These are phyloP conservation scores for Grigorovia transvaalensis DNA, from an alignment of 805 yeast genomes.

Conservation along the genomic window DNA sequence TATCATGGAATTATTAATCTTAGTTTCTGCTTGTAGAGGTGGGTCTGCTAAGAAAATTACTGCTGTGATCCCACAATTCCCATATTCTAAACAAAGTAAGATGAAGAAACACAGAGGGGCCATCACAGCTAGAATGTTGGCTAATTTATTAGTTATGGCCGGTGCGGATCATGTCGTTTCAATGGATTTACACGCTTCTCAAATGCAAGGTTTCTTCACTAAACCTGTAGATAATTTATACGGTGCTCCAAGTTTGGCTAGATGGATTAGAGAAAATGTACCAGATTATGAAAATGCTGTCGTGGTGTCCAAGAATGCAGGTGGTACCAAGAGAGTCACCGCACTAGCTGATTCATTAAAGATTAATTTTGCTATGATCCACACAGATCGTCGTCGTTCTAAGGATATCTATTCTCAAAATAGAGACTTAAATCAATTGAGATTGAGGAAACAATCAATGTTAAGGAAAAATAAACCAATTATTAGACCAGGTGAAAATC, in stretches of 20 bases:
- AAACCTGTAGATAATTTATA: conserved; percentile 95
- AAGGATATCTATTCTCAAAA: conserved; percentile 47
- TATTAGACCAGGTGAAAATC: conserved; percentile 34
- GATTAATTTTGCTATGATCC: conserved; percentile 97
- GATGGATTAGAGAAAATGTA: conserved; percentile 89
- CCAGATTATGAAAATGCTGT: conserved; percentile 81
- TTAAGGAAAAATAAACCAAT: conserved; percentile 36
- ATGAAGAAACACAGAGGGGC: conserved; percentile 99
- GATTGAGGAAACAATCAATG: conserved; percentile 39
- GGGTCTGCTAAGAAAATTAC: conserved; percentile 96
- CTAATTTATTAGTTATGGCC: conserved; percentile 90
- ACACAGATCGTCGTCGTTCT: conserved; percentile 90
- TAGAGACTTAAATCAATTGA: conserved; percentile 27
- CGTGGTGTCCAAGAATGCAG: conserved; percentile 97
- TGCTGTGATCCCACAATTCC: conserved; percentile 95
- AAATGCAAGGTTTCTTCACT: conserved; percentile 97
- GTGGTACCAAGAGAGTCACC: conserved; percentile 96
- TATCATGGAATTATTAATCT: conserved; percentile 88
- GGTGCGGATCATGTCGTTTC: conserved; percentile 98
- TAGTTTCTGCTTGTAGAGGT: conserved; percentile 92
- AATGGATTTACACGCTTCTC: conserved; percentile 93
- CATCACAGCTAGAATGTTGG: conserved; percentile 95
- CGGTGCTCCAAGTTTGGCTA: conserved; percentile 92
- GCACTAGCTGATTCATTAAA: conserved; percentile 94
- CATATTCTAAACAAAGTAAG: conserved; percentile 92